phyloP scores from a whole-genome alignment of 768 basidiomycete species.

The Tylopilus felleus region DNA sequence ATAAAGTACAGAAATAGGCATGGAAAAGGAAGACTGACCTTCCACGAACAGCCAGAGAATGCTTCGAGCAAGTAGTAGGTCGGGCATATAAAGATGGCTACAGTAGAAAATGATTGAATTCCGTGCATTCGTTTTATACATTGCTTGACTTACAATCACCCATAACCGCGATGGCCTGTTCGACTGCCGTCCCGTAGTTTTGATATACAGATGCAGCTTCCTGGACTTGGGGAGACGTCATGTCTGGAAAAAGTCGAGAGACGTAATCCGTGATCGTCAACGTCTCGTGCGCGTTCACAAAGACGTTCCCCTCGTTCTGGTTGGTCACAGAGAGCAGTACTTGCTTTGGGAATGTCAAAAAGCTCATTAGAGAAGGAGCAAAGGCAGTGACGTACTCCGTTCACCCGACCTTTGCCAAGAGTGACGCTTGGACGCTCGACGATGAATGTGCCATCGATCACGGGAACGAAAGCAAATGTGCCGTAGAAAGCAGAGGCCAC shows the following conservation, averaged over 20 bases:
- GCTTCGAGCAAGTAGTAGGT: slow-evolving; percentile 1
- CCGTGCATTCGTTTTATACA: not conserved
- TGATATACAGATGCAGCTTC: slow-evolving; percentile 30
- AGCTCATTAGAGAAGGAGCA: not conserved
- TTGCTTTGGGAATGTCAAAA: slow-evolving; percentile 19
- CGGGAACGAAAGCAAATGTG: slow-evolving; percentile 6
- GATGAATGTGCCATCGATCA: slow-evolving; percentile 6
- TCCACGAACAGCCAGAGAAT: slow-evolving; percentile 3
- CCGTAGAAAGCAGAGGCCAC: slow-evolving; percentile 17
- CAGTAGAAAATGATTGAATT: not conserved
- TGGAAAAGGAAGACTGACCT: slow-evolving; percentile 20
- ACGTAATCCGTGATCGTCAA: slow-evolving; percentile 19
- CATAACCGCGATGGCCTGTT: slow-evolving; percentile 28
- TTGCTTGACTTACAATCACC: slow-evolving; percentile 4
- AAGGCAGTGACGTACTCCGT: slow-evolving; percentile 1
- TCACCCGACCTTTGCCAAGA: not conserved
- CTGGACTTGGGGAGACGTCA: slow-evolving; percentile 26
- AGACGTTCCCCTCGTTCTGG: slow-evolving; percentile 29
- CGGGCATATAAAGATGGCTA: slow-evolving; percentile 9
- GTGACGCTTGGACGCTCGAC: slow-evolving; percentile 1
- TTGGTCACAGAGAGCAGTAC: slow-evolving; percentile 13
- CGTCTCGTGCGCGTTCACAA: slow-evolving; percentile 27
- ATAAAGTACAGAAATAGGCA: no score
- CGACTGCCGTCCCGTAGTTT: slow-evolving; percentile 29
- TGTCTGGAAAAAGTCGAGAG: slow-evolving; percentile 40